A percentile compares a stretch with the other conserved stretches of the same genome.
These are phyloP conservation scores for Hsuehochloa calcarea DNA, from an alignment of 176 grass and related monocot species.

Conservation along the genomic window DNA sequence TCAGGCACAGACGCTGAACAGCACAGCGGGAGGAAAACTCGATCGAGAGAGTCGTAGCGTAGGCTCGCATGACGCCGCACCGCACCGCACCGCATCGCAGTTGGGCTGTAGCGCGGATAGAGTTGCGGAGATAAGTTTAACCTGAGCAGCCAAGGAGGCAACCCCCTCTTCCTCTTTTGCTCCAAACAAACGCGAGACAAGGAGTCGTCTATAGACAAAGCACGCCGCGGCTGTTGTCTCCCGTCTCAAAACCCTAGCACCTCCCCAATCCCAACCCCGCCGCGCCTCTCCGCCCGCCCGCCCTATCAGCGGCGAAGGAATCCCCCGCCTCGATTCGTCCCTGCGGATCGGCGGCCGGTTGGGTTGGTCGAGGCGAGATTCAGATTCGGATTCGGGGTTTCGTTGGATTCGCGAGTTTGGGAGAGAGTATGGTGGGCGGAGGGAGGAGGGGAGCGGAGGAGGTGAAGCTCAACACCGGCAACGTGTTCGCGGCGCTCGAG, in stretches of 20 bases:
- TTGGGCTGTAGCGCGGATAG: background rate
- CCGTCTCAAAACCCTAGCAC: constrained; percentile 54
- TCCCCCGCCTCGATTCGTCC: background rate
- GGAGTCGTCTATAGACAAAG: background rate
- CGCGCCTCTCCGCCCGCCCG: background rate
- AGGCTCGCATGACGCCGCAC: too few species aligned
- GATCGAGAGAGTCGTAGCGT: too few species aligned
- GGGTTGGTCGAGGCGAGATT: constrained; percentile 14
- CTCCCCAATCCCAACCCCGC: background rate
- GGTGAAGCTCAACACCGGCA: constrained; percentile 75
- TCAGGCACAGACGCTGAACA: too few species aligned
- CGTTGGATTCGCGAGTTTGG: background rate
- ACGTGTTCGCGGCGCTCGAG: constrained; percentile 96
- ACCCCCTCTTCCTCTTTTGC: background rate
- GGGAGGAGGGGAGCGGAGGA: constrained; percentile 76
- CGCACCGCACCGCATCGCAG: background rate
- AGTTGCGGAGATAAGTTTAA: background rate
- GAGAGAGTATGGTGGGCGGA: constrained; percentile 68
- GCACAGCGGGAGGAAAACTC: too few species aligned
- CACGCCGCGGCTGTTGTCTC: background rate
- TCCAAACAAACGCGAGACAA: background rate
- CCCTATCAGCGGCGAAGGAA: background rate
- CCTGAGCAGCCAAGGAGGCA: background rate
- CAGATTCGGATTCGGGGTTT: constrained; percentile 33
- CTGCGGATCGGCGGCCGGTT: constrained; percentile 31